Evolutionary conservation across 805 yeast genomes (phyloP).

Genomic region (Kuraishia capsulata): DNA sequence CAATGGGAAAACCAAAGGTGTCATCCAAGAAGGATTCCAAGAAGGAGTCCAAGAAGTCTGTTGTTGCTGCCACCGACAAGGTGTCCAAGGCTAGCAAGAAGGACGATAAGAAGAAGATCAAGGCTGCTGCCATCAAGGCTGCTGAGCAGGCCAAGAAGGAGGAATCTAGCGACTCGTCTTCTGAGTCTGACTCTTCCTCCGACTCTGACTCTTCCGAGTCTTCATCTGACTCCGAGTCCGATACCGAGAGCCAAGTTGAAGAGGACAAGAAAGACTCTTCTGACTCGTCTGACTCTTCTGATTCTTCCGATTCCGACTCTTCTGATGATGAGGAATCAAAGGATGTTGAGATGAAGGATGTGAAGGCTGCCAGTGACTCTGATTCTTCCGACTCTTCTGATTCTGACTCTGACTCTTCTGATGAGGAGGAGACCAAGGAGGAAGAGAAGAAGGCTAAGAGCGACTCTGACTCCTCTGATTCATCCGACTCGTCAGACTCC

Average conservation of each 20-base stretch:
- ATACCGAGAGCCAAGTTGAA: slow-evolving; percentile 10
- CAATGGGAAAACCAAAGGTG: slow-evolving; percentile 1
- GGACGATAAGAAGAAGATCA: slow-evolving; percentile 12
- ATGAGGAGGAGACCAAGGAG: slow-evolving; percentile 11
- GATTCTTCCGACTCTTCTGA: slow-evolving; percentile 13
- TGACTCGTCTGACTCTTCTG: slow-evolving; percentile 12
- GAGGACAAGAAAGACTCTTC: slow-evolving; percentile 7
- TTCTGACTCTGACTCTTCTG: slow-evolving; percentile 17
- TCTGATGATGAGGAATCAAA: slow-evolving; percentile 17
- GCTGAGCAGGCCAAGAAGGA: slow-evolving; percentile 3
- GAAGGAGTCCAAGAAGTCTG: slow-evolving; percentile 4
- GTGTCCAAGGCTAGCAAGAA: slow-evolving; percentile 8
- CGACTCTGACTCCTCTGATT: slow-evolving; percentile 13
- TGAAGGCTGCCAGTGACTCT: slow-evolving; percentile 20
- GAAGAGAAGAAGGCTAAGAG: slow-evolving; percentile 7
- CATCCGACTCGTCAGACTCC: slow-evolving; percentile 14
- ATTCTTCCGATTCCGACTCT: slow-evolving; percentile 8
- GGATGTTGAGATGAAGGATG: slow-evolving; percentile 2
- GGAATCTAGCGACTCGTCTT: slow-evolving; percentile 13
- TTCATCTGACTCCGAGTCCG: slow-evolving; percentile 11
- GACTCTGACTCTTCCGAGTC: slow-evolving; percentile 8
- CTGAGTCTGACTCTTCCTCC: slow-evolving; percentile 9
- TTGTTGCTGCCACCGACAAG: slow-evolving; percentile 22
- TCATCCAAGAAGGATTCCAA: neutral
- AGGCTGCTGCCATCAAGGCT: slow-evolving; percentile 3